Evolutionary conservation across 129 eudicot genomes (phyloP).

Genomic region (Centaurea solstitialis): DNA sequence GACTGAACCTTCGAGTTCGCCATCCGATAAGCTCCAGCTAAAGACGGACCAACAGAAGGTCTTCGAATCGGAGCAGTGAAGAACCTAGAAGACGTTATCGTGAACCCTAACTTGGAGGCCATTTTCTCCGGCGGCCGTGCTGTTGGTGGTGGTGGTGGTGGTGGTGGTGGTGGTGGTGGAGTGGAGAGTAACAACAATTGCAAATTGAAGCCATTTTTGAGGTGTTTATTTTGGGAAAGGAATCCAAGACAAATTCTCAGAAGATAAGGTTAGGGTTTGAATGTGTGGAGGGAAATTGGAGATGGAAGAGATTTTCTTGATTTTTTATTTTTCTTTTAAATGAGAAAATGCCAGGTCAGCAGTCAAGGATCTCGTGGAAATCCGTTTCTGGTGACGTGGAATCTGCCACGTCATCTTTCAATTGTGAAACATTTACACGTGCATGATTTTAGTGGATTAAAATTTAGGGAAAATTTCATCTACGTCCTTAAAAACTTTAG

Average conservation of each 20-base stretch:
- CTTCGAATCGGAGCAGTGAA: conserved; percentile 56
- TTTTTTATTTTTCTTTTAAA: background rate
- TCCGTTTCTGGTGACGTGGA: background rate
- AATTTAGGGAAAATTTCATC: too few relatives aligned
- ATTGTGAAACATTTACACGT: background rate
- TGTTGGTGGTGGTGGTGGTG: conserved; percentile 28
- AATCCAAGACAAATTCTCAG: conserved; percentile 12
- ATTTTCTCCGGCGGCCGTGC: conserved; percentile 46
- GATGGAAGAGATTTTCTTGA: conserved; percentile 4
- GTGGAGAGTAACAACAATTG: conserved; percentile 14
- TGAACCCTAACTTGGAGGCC: conserved; percentile 74
- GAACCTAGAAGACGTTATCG: conserved; percentile 53
- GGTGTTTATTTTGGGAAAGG: conserved; percentile 24
- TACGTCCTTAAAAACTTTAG: too few relatives aligned
- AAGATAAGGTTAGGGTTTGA: conserved; percentile 61
- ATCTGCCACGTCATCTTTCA: background rate
- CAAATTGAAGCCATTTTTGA: conserved; percentile 34
- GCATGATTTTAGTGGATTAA: background rate
- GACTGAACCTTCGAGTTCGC: conserved; percentile 48
- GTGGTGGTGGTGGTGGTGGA: conserved; percentile 20
- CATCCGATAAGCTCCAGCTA: conserved; percentile 39
- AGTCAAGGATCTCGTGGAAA: background rate
- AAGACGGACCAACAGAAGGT: conserved; percentile 38
- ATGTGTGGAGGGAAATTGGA: conserved; percentile 73
- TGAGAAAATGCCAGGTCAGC: conserved; percentile 24